These are phyloP conservation scores for Podospora anserina DNA, from an alignment of 495 filamentous ascomycete species.

Conservation along the genomic window DNA sequence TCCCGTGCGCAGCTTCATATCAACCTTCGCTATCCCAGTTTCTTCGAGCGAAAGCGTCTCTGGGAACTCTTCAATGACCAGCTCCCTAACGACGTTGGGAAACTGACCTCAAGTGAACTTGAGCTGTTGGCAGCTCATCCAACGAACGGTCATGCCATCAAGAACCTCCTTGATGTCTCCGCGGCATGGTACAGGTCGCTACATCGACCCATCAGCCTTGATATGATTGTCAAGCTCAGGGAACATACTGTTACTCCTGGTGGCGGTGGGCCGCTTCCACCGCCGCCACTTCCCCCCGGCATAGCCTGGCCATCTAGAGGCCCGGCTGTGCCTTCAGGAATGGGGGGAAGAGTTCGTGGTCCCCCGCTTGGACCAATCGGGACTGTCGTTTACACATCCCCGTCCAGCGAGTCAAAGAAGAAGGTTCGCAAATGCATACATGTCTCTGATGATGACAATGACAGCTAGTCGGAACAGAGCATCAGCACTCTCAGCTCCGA, in stretches of 20 bases:
- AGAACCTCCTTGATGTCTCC: background rate
- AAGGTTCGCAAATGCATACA: background rate
- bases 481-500: background rate
- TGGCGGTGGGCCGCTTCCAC: too few relatives aligned
- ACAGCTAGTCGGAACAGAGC: background rate
- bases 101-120: background rate
- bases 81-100: background rate
- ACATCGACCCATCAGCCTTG: background rate
- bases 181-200: background rate
- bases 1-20: background rate
- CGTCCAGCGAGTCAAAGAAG: background rate
- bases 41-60: background rate
- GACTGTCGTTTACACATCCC: background rate
- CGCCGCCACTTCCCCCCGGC: too few relatives aligned
- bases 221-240: background rate
- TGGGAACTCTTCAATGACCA: background rate
- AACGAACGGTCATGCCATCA: background rate
- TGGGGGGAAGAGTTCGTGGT: too few relatives aligned
- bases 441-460: background rate
- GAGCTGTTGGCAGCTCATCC: background rate
- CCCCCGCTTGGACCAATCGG: too few relatives aligned
- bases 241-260: background rate
- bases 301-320: too few relatives aligned
- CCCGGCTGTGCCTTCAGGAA: too few relatives aligned
- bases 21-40: background rate